Evolutionary conservation across 2,329 filamentous ascomycete species (phyloP), one percentile per base, ranked within the genome.

Genomic region (Sclerotiophoma versabilis): DNA sequence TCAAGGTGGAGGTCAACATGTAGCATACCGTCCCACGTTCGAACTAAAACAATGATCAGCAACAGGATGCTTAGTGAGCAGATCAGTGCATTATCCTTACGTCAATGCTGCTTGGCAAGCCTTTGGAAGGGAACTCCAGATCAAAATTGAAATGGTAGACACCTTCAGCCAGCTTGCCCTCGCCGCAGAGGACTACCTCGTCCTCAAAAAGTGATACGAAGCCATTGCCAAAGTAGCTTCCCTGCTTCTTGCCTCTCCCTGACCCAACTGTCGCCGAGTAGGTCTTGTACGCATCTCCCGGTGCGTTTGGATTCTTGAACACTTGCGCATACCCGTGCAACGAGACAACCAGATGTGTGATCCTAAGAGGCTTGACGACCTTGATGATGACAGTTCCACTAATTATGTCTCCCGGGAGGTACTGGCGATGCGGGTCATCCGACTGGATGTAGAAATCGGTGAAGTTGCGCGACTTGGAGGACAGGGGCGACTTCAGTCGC

Each of bases 21-120:
- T 98, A 99, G 17, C 90, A 89, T 66, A 99, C 91, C 2, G 91
- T 93, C 29, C 95, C 95, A 70, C 93, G 87, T 77, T 98, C 95
- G 75, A 99, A 99, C 92, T 98, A 75, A 45, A 42, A 25, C 20
- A 36, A 37, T 49, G 57, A 26, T 73, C 53, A 71, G 61, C 53
- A 33, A 36, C 26, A 54, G 39, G 25, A 51, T 36, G 27, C 20
- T 44, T 39, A 46, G 33, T 60, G 54, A 39, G 47, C 32, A 42
- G 17, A 36, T 37, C 5, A 30, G 41, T 33, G 49, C 42, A 54
- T 49, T 52, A 15, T 33, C 62, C 90, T 71, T 83, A 97, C 93
- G 77, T 96, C 93, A 70, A 99, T 93, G 74, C 93, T 97, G 76
- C 91, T 96, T n/a, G 91, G 91, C 54, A 95, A 77, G 5, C 83